Percentiles rank a stretch among this genome's conserved stretches.
Evolutionary conservation across 306 rosid genomes (phyloP).

Genomic region (Dryas alaskensis): DNA sequence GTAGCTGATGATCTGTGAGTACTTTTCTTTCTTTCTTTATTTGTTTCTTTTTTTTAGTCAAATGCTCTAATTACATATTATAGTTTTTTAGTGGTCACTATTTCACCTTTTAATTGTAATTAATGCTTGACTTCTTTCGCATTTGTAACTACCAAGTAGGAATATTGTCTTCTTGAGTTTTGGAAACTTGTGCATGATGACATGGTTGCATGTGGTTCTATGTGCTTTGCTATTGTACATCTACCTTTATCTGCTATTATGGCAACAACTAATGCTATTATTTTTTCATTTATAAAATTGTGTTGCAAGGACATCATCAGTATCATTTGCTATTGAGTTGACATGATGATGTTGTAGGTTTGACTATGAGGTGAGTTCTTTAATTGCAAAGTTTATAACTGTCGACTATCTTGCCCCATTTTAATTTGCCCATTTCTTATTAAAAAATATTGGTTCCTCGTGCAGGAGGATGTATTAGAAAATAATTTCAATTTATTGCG

Average conservation of each 20-base stretch:
- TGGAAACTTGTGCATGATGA: not conserved
- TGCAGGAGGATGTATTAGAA: constrained; percentile 91
- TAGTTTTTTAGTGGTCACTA: not conserved
- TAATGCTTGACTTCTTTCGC: not conserved
- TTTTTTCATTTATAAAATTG: constrained; percentile 12
- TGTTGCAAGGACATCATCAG: constrained; percentile 26
- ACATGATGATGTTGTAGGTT: constrained; percentile 53
- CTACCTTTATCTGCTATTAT: constrained; percentile 17
- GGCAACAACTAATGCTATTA: constrained; percentile 23
- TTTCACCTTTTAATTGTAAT: not conserved
- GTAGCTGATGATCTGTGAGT: constrained; percentile 91
- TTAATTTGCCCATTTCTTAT: not conserved
- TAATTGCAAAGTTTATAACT: not conserved
- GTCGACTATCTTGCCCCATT: too few species aligned
- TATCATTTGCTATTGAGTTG: constrained; percentile 37
- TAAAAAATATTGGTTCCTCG: constrained; percentile 2
- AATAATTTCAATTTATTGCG: constrained; percentile 81
- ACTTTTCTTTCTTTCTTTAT: constrained; percentile 20
- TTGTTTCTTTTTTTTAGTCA: not conserved
- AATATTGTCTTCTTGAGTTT: too few species aligned
- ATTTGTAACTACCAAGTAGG: not conserved
- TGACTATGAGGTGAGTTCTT: constrained; percentile 81
- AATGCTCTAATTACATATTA: not conserved
- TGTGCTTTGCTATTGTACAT: not conserved
- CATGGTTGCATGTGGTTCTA: not conserved